These are phyloP conservation scores for Gynostemma pentaphyllum DNA, from an alignment of 306 rosid genomes.

Conservation along the genomic window DNA sequence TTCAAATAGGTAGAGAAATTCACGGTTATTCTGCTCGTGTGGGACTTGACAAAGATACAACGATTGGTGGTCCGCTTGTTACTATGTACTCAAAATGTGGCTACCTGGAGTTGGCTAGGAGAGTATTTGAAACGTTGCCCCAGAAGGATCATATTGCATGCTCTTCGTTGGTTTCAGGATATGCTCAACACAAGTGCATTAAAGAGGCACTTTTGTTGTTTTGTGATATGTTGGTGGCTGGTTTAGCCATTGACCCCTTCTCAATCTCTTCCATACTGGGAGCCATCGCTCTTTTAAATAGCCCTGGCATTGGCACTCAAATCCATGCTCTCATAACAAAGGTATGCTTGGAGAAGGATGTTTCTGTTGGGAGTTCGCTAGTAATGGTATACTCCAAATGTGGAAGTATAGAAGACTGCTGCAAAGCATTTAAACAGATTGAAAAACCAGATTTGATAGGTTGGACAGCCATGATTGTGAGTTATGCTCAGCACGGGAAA, in stretches of 20 bases:
- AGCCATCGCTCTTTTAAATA: slow-evolving; percentile 35
- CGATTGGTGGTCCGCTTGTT: slow-evolving; percentile 49
- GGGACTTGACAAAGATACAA: slow-evolving; percentile 27
- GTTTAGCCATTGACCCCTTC: slow-evolving; percentile 32
- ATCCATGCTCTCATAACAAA: slow-evolving; percentile 49
- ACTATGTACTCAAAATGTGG: slow-evolving; percentile 61
- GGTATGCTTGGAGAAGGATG: slow-evolving; percentile 36
- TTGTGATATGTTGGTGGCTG: slow-evolving; percentile 30
- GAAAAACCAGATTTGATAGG: slow-evolving; percentile 56
- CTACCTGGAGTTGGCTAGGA: slow-evolving; percentile 37
- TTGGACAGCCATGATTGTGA: slow-evolving; percentile 62
- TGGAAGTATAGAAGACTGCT: slow-evolving; percentile 60
- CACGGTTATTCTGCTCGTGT: slow-evolving; percentile 43
- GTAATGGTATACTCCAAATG: slow-evolving; percentile 63
- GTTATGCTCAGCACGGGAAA: slow-evolving; percentile 74
- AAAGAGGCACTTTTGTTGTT: slow-evolving; percentile 40
- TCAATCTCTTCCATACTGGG: slow-evolving; percentile 49
- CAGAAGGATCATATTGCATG: slow-evolving; percentile 45
- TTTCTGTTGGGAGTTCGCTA: slow-evolving; percentile 57
- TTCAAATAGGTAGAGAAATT: slow-evolving; percentile 42
- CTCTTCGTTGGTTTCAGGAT: slow-evolving; percentile 61
- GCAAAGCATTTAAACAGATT: slow-evolving; percentile 48
- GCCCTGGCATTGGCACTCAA: slow-evolving; percentile 35
- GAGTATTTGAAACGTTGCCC: slow-evolving; percentile 43
- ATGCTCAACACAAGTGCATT: slow-evolving; percentile 47